A percentile compares a stretch with the other conserved stretches of the same genome.
These are phyloP conservation scores for Fusarium redolens DNA, from an alignment of 2,329 filamentous ascomycete species.

Conservation along the genomic window DNA sequence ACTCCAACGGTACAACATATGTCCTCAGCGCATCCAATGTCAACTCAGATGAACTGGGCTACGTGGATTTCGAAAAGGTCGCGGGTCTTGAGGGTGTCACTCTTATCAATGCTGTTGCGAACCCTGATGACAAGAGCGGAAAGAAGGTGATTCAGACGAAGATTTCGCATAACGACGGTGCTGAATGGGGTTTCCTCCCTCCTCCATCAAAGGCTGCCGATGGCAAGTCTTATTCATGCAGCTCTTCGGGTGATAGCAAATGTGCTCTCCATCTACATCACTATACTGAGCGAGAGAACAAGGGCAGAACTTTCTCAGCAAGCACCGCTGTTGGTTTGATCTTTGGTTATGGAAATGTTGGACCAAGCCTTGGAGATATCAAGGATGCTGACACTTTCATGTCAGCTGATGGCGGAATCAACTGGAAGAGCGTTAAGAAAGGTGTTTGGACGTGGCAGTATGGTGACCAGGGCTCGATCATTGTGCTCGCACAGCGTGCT, in stretches of 20 bases:
- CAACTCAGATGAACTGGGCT: conserved; percentile 81
- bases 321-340: conserved; percentile 89
- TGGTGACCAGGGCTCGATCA: conserved; percentile 92
- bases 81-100: conserved; percentile 90
- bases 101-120: conserved; percentile 86
- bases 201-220: conserved; percentile 79
- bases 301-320: conserved; percentile 87
- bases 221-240: conserved; percentile 78
- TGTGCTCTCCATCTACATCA: conserved; percentile 95
- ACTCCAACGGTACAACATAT: conserved; percentile 97
- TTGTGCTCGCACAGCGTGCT: conserved; percentile 84
- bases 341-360: conserved; percentile 93
- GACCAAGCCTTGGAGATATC: conserved; percentile 70
- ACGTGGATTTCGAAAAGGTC: conserved; percentile 97
- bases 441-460: conserved; percentile 94
- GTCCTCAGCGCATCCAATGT: conserved; percentile 84
- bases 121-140: conserved; percentile 78
- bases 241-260: conserved; percentile 66
- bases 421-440: conserved; percentile 86
- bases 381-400: conserved; percentile 90
- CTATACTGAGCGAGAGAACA: conserved; percentile 90
- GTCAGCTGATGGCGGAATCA: conserved; percentile 89
- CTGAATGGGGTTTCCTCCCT: conserved; percentile 81
- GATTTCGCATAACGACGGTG: conserved; percentile 97
- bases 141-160: conserved; percentile 86